phyloP scores from a whole-genome alignment of 148 eudicot species.

The Vaccinium vitisidaea region DNA sequence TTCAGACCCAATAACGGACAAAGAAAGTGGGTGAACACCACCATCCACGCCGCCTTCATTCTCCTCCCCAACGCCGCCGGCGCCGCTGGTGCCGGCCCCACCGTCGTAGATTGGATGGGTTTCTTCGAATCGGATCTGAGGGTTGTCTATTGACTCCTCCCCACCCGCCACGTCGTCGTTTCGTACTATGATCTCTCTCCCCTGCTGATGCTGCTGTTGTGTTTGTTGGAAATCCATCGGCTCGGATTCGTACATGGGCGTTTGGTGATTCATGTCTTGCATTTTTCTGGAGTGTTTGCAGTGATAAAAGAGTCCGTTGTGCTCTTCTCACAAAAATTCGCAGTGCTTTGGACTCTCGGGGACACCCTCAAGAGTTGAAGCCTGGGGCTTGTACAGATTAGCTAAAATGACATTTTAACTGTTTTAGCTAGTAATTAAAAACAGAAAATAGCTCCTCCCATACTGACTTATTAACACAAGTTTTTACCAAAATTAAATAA shows the following conservation, averaged over 20 bases:
- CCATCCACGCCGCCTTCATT: constrained; percentile 21
- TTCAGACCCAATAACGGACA: constrained; percentile 28
- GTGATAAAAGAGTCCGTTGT: neutral
- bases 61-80: constrained; percentile 17
- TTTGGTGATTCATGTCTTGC: constrained; percentile 13
- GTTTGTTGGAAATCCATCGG: constrained; percentile 17
- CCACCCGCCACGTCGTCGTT: constrained; percentile 34
- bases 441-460: too few relatives aligned
- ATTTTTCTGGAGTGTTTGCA: constrained; percentile 3
- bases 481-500: too few relatives aligned
- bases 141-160: constrained; percentile 50
- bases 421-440: too few relatives aligned
- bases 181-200: constrained; percentile 23
- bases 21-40: constrained; percentile 14
- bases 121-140: constrained; percentile 35
- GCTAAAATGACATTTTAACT: too few relatives aligned
- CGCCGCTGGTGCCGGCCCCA: constrained; percentile 1
- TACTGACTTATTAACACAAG: too few relatives aligned
- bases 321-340: too few relatives aligned
- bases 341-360: too few relatives aligned
- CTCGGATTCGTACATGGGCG: constrained; percentile 13
- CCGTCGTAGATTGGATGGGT: constrained; percentile 22
- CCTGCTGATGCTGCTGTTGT: constrained; percentile 1
- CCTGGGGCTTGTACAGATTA: too few relatives aligned
- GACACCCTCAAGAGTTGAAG: too few relatives aligned